phyloP scores from a whole-genome alignment of 805 yeast species.

The Wickerhamiella azymoides region DNA sequence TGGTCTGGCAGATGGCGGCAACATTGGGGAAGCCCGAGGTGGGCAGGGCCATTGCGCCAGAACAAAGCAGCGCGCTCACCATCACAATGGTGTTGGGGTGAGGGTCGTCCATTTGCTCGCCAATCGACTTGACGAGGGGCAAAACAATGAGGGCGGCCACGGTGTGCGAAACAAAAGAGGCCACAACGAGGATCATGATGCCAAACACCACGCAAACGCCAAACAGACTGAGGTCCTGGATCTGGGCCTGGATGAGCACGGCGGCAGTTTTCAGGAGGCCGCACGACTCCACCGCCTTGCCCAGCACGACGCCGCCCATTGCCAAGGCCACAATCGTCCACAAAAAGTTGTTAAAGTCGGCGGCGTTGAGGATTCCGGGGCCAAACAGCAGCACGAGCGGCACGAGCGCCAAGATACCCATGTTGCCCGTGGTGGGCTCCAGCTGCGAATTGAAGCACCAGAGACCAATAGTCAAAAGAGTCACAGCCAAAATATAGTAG shows the following conservation, averaged over 20 bases:
- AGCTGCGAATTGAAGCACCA: conserved; percentile 84
- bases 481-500: conserved; percentile 56
- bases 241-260: conserved; percentile 42
- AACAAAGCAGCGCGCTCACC: conserved; percentile 55
- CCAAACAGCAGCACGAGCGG: conserved; percentile 91
- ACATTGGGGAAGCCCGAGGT: conserved; percentile 97
- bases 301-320: conserved; percentile 95
- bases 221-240: conserved; percentile 56
- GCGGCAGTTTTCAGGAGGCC: conserved; percentile 79
- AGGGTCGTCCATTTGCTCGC: conserved; percentile 44
- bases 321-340: conserved; percentile 95
- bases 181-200: conserved; percentile 62
- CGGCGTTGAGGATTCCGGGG: conserved; percentile 70
- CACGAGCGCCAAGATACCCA: conserved; percentile 89
- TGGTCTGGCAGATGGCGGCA: conserved; percentile 88
- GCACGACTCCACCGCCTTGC: conserved; percentile 86
- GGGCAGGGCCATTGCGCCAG: conserved; percentile 95
- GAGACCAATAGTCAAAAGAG: conserved; percentile 56
- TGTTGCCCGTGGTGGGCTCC: conserved; percentile 69
- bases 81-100: conserved; percentile 74
- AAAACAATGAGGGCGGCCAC: conserved; percentile 90
- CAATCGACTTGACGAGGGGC: conserved; percentile 83
- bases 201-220: conserved; percentile 72
- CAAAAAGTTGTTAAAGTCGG: conserved; percentile 87
- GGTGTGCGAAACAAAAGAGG: conserved; percentile 92